These are phyloP conservation scores for Boletus rubropictus DNA, from an alignment of 768 basidiomycete species.

Conservation along the genomic window DNA sequence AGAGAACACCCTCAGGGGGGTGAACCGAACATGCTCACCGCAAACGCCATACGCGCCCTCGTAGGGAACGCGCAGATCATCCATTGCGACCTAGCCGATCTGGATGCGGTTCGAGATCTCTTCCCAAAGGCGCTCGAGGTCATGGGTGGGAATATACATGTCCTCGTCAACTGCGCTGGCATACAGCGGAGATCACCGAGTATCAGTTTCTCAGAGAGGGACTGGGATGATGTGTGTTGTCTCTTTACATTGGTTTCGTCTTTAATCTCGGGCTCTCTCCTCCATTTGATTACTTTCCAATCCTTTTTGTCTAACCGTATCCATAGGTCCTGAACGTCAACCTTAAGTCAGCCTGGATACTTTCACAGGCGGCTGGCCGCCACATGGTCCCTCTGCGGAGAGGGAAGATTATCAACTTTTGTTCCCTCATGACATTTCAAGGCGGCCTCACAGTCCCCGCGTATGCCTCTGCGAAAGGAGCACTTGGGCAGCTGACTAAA, in stretches of 20 bases:
- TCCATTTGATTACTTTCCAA: slow-evolving; percentile 7
- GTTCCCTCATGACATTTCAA: slow-evolving; percentile 46
- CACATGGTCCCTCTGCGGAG: slow-evolving; percentile 79
- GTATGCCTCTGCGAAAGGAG: slow-evolving; percentile 89
- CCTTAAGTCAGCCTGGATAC: slow-evolving; percentile 81
- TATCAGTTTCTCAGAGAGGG: slow-evolving; percentile 57
- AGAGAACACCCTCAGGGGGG: slow-evolving; percentile 37
- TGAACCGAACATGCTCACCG: slow-evolving; percentile 33
- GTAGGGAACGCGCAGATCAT: slow-evolving; percentile 39
- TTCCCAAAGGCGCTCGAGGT: slow-evolving; percentile 43
- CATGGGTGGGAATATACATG: slow-evolving; percentile 50
- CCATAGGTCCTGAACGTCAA: slow-evolving; percentile 77
- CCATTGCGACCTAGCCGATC: slow-evolving; percentile 52
- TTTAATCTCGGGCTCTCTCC: slow-evolving; percentile 5
- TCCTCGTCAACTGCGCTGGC: slow-evolving; percentile 67
- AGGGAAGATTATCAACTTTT: slow-evolving; percentile 70
- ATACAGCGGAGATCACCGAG: slow-evolving; percentile 56
- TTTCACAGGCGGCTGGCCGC: slow-evolving; percentile 78
- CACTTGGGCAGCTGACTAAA: slow-evolving; percentile 79
- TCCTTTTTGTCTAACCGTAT: slow-evolving; percentile 8
- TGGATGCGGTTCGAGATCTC: slow-evolving; percentile 44
- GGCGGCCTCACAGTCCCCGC: slow-evolving; percentile 76
- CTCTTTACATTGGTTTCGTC: slow-evolving; percentile 27
- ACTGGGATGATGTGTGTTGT: slow-evolving; percentile 64
- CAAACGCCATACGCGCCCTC: slow-evolving; percentile 32